Base-by-base conservation (phyloP, 2,329 filamentous ascomycete species). In the Botrytis fragariae region DNA sequence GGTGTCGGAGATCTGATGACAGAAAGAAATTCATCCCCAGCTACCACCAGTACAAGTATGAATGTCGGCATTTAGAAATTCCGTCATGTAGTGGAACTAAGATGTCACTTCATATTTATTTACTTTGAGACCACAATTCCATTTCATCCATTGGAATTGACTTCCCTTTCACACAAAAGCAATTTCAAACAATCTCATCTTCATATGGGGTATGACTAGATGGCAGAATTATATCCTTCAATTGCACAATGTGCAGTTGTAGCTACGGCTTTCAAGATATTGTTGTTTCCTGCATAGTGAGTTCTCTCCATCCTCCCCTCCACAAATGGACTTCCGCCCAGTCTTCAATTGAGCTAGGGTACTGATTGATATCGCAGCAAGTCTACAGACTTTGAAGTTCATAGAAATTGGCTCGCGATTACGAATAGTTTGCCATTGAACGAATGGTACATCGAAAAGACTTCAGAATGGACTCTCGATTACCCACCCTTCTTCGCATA, bases 391-490 rank as follows among this genome's bases (percentile, higher is more conserved):
- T 99, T 99, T 80, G 96, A 99, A 83, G 96, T 99, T 72, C 96
- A 99, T 84, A 91, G 96, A 77, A 99, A 99, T 85, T 99, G 96
- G 96, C 90, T 99, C 59, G 96, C 96, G 76, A 94, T 98, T 78
- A 98, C 96, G 7, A 87, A 97, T 83, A 97, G 93, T 75, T 87
- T 98, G 32, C 93, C 95, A 4, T 84, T 95, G 69, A 90, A 92
- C 82, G 87, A 97, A 78, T 99, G 96, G 96, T 99, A 99, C 84
- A 95, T 92, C 81, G 96, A 99, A 86, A 92, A 95, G 84, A 97
- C 95, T 2, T 99, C 96, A 74, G 94, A 98, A 93, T 99, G 96
- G 96, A 99, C 96, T 0, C 91, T 99, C 80, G 96, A 99, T 84
- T 99, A 99, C 82, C 96, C 96, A 45, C 96, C 96, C 12, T 98